Evolutionary conservation across 1,284 basidiomycete species (phyloP).

Genomic region (Tausonia pullulans): DNA sequence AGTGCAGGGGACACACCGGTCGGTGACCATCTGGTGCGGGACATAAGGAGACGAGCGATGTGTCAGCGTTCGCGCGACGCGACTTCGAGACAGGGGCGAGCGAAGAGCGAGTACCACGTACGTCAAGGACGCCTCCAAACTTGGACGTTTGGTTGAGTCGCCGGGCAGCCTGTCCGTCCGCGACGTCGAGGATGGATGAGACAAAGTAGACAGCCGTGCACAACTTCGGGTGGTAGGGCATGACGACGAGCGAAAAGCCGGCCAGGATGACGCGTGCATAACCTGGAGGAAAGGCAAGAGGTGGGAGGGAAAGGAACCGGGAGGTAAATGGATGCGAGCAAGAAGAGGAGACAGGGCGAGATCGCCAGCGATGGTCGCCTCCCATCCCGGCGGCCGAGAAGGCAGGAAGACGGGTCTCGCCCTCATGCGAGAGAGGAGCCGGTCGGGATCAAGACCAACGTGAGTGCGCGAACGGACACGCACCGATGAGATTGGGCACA

Average conservation of each 20-base stretch:
- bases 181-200: slow-evolving; percentile 89
- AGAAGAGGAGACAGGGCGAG: neutral
- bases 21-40: slow-evolving; percentile 73
- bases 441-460: neutral
- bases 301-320: neutral
- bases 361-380: no score
- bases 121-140: slow-evolving; percentile 91
- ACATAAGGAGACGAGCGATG: no score
- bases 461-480: neutral
- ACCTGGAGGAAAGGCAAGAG: slow-evolving; percentile 40
- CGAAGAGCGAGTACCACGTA: no score
- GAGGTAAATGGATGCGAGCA: neutral
- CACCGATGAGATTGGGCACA: slow-evolving; percentile 17
- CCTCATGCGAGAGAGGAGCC: no score
- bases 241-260: slow-evolving; percentile 78
- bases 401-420: no score
- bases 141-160: slow-evolving; percentile 80
- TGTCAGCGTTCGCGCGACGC: no score
- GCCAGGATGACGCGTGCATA: slow-evolving; percentile 88
- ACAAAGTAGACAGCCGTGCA: slow-evolving; percentile 84
- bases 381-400: no score
- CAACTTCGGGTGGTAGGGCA: slow-evolving; percentile 87
- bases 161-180: slow-evolving; percentile 91
- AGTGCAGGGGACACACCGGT: slow-evolving; percentile 51
- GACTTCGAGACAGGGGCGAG: no score